Conservation (phyloP, 2,329 filamentous ascomycete genomes). For the Cladosporium cucumerinum region DNA sequence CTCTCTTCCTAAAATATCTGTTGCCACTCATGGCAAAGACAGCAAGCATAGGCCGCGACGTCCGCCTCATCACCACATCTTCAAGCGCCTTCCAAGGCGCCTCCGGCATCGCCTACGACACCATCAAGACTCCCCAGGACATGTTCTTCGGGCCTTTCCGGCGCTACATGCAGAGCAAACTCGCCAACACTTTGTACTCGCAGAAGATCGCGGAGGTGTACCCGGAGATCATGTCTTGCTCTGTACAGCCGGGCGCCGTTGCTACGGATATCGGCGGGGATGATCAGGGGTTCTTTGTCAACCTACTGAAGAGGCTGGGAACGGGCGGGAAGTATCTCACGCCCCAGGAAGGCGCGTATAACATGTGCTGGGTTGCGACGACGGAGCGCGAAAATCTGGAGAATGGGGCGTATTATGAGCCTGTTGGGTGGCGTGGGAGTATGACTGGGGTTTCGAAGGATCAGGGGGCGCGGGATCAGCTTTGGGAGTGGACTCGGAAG, state of each 20-base stretch:
- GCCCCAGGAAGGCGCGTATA: constrained; percentile 35
- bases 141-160: constrained; percentile 24
- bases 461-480: constrained; percentile 29
- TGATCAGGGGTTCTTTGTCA: constrained; percentile 13
- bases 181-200: constrained; percentile 50
- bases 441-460: constrained; percentile 24
- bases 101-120: background rate
- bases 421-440: constrained; percentile 32
- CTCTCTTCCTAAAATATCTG: constrained; percentile 46
- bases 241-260: constrained; percentile 51
- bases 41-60: constrained; percentile 17
- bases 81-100: constrained; percentile 4
- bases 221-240: constrained; percentile 43
- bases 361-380: constrained; percentile 41
- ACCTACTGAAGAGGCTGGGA: constrained; percentile 16
- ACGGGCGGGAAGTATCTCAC: background rate
- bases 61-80: background rate
- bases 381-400: constrained; percentile 28
- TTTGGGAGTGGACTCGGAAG: constrained; percentile 40
- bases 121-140: background rate
- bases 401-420: constrained; percentile 45
- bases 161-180: constrained; percentile 50
- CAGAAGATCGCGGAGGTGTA: constrained; percentile 42
- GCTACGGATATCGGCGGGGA: constrained; percentile 9
- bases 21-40: constrained; percentile 44